Evolutionary conservation across 257 asterid genomes (phyloP).

Genomic region (Ocimum tenuiflorum): DNA sequence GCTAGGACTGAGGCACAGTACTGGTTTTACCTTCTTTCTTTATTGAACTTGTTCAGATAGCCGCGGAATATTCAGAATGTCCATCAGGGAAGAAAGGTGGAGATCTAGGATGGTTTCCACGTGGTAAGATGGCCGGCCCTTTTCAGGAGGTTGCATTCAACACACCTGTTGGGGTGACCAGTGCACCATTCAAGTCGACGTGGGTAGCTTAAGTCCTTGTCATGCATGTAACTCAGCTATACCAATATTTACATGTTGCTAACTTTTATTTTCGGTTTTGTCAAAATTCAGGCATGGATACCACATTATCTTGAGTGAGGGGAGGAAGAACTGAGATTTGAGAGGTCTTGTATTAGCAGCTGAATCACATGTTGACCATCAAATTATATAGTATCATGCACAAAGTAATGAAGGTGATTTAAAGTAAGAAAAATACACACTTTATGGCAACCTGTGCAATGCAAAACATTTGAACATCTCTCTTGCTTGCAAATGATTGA

Average conservation of each 20-base stretch:
- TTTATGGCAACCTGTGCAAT: no score
- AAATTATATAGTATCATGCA: neutral
- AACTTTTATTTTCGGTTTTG: constrained; percentile 1
- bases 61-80: constrained; percentile 91
- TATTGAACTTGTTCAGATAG: constrained; percentile 43
- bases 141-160: constrained; percentile 98
- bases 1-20: neutral
- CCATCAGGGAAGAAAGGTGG: constrained; percentile 99
- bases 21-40: no score
- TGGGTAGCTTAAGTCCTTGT: constrained; percentile 28
- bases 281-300: constrained; percentile 99
- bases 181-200: constrained; percentile 96
- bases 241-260: neutral
- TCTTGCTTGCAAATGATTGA: no score
- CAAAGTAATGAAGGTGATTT: constrained; percentile 3
- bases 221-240: no score
- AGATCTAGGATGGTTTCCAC: constrained; percentile 97
- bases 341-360: constrained; percentile 10
- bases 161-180: constrained; percentile 77
- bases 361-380: constrained; percentile 7
- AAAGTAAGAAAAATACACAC: no score
- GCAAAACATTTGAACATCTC: neutral
- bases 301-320: constrained; percentile 85
- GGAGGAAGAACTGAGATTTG: constrained; percentile 78
- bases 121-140: constrained; percentile 99